Base-by-base conservation (phyloP, 2,329 filamentous ascomycete species). In the Pseudogymnoascus verrucosus region DNA sequence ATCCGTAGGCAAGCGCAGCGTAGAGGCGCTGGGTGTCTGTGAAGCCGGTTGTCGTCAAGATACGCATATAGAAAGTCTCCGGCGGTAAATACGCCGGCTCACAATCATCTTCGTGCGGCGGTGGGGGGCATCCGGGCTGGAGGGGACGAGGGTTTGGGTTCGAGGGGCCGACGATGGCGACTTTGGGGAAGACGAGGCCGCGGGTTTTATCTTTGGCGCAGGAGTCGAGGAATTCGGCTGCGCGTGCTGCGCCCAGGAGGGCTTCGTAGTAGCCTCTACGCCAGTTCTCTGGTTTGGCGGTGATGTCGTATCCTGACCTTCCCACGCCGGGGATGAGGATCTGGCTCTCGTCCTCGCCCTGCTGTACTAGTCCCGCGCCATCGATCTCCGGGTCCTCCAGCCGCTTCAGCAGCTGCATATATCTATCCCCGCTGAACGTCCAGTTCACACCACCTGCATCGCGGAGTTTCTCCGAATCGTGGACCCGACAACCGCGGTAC, bases 181-280 rank as follows among this genome's bases (percentile, higher is more conserved):
- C 86, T 5, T 84, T 82, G 0, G 90, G 86, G 68, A 90, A 93
- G 31, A 89, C 82, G 26, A 89, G 76, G 44, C 82, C 81, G 67
- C 86, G 81, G 7, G 82, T 87, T 36, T 39, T 85, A 74, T 96
- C 91, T 47, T 82, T 80, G 14, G 96, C 80, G 82, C 88, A 91
- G 59, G 89, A 89, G 67, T 96, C 90, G 23, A 96, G 78, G 68
- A 93, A 85, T 76, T 97, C 93, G 4, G 91, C 87, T 0, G 88
- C 85, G 68, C 85, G 84, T 0, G 89, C 93, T 65, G 85, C 85
- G 10, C 88, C 82, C 85, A 97, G 90, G 57, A 97, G 77, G 2
- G 87, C 83, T 71, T 96, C 86, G 71, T 89, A 92, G 76, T 98
- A 98, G 0, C 91, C 92, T 63, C 90, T 82, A 70, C 89, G 81